Evolutionary conservation across 805 yeast species (phyloP), one percentile per base, ranked within the genome.

Genomic region (Candida schatavii): DNA sequence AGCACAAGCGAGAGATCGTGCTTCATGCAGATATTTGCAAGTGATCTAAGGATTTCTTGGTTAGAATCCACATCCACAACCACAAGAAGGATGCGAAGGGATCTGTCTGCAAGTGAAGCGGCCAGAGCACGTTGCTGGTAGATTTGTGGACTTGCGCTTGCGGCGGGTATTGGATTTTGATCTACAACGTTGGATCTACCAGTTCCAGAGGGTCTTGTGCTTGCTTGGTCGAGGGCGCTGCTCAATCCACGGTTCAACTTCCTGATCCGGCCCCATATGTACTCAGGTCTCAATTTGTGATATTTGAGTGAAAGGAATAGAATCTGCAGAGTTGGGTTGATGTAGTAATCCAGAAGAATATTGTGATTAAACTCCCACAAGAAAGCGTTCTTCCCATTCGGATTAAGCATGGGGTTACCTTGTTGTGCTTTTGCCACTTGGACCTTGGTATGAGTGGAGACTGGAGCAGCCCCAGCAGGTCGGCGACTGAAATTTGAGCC

Each of bases 251-350:
- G 63, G 44, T 66, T 64, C 27, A 68, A 48, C 40, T 83, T 70
- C 41, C 67, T 69, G 22, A 68, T 50, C 45, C 84, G 68, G 46
- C 77, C 77, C 61, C 77, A 75, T 3, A 86, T 72, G 51, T 86
- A 85, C 50, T 85, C 91, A 0, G 90, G 88, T 48, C 82, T 84
- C 30, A 86, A 63, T 57, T 84, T 85, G 55, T 84, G 88, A 56
- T 85, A 86, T 39, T 83, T 81, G 37, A 86, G 58, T 1, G 88
- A 79, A 3, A 86, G 66, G 48, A 85, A 84, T 0, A 86, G 51
- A 1, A 83, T 74, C 43, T 75, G 75, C 56, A 78, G 59, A 57
- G 75, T 61, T 23, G 81, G 66, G 43, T 76, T 80, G 13, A 85
- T 73, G 37, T 81, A 69, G 58, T 85, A 86, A 55, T 86, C 95